Base-by-base conservation (phyloP, 345 rosid species). In the Linum usitatissimum region DNA sequence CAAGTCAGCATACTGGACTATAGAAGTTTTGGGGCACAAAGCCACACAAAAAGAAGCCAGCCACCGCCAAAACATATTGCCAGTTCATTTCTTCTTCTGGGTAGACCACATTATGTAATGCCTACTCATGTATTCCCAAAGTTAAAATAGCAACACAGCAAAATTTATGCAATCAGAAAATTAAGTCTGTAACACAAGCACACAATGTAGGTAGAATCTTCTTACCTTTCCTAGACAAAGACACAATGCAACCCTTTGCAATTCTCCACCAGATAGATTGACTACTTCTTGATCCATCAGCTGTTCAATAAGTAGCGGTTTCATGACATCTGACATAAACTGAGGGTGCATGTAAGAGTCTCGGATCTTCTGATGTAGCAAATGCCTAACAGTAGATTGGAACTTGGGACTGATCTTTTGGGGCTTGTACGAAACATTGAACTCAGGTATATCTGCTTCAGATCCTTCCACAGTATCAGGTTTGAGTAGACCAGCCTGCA, bases 241-340 rank as follows among this genome's bases (percentile, higher is more conserved):
- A 71, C 92, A 84, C 69, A 93, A 76, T 20, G 97, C 97, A 75
- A 93, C 99, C 77, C 99, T 90, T 73, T 93, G 99, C 80, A 90
- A 71, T 77, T 93, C 99, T 78, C 99, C 99, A 68, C 99, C 99
- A 49, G 99, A 93, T 40, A 93, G 94, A 78, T 90, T 93, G 48
- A 79, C 79, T 28, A 93, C 94, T 84, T 87, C 87, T 75, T 87
- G 99, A 79, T 94, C 97, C 96, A 90, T 86, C 66, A 90, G 64
- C 75, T 94, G 97, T 71, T 94, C 99, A 45, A 94, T 90, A 66
- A 86, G 95, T 67, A 90, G 97, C 60, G 99, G 99, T 64, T 88
- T 94, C 97, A 90, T 90, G 69, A 90, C 97, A 75, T 94, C 99
- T 58, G 99, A 94, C 17, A 85, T 80, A 77, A 94, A 94, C 64